These are phyloP conservation scores for Auricularia auricula-judae DNA, from an alignment of 768 basidiomycete species.

Conservation along the genomic window DNA sequence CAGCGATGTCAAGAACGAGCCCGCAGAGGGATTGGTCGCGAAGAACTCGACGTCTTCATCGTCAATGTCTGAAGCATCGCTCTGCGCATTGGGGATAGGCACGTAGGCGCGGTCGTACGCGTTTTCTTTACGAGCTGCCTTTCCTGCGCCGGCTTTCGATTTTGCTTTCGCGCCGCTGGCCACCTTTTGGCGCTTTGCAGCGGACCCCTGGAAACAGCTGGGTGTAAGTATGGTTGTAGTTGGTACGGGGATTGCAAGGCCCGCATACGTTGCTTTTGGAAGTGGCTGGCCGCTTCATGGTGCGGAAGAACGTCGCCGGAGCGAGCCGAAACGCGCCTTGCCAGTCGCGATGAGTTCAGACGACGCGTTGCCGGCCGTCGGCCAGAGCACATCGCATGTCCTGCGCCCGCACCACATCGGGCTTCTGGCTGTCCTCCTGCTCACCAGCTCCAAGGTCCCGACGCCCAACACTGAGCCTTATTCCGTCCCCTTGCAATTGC, in stretches of 20 bases:
- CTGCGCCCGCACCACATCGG: conserved; percentile 70
- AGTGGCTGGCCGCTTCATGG: conserved; percentile 21
- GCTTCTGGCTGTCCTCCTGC: conserved; percentile 50
- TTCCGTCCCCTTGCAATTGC: conserved; percentile 46
- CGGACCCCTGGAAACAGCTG: background rate
- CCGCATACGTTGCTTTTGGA: conserved; percentile 6
- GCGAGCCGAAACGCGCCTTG: background rate
- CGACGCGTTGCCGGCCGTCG: background rate
- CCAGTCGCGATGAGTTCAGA: background rate
- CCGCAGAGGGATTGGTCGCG: conserved; percentile 49
- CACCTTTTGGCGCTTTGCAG: background rate
- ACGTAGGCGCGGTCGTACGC: conserved; percentile 49
- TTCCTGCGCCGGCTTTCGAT: background rate
- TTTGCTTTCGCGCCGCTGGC: background rate
- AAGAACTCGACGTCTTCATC: conserved; percentile 62
- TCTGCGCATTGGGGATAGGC: conserved; percentile 44
- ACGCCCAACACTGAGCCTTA: conserved; percentile 26
- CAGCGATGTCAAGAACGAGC: conserved; percentile 56
- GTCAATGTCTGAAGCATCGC: conserved; percentile 47
- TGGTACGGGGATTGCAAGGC: conserved; percentile 11
- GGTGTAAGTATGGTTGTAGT: background rate
- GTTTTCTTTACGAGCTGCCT: conserved; percentile 1
- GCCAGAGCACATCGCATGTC: conserved; percentile 28
- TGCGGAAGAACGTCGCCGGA: background rate
- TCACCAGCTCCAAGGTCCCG: conserved; percentile 28